These are phyloP conservation scores for Mucor sp. DNA, from an alignment of 371 early-diverging fungal genomes.

Conservation along the genomic window DNA sequence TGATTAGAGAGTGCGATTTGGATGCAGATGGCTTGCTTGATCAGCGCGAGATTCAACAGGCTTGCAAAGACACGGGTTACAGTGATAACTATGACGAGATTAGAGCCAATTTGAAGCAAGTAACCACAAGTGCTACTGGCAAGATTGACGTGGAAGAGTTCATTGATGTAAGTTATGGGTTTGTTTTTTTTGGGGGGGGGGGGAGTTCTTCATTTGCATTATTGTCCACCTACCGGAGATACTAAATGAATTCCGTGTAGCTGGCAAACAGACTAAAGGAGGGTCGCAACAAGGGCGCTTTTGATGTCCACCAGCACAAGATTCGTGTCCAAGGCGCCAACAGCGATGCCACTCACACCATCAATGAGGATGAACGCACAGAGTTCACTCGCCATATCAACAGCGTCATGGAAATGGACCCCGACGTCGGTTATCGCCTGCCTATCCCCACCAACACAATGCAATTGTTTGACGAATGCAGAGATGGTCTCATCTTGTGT, in stretches of 20 bases:
- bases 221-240: not conserved
- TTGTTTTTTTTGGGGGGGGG: not conserved
- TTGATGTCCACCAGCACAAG: slow-evolving; percentile 64
- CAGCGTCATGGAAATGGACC: slow-evolving; percentile 74
- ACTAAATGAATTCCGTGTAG: slow-evolving; percentile 20
- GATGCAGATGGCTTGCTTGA: slow-evolving; percentile 72
- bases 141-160: slow-evolving; percentile 79
- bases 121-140: slow-evolving; percentile 65
- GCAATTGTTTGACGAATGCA: slow-evolving; percentile 90
- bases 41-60: slow-evolving; percentile 64
- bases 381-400: slow-evolving; percentile 92
- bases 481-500: slow-evolving; percentile 88
- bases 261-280: slow-evolving; percentile 64
- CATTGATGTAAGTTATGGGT: slow-evolving; percentile 67
- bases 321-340: slow-evolving; percentile 82
- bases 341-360: slow-evolving; percentile 85
- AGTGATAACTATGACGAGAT: slow-evolving; percentile 72
- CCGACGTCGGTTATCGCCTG: slow-evolving; percentile 73
- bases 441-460: slow-evolving; percentile 87
- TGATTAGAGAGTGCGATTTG: slow-evolving; percentile 60
- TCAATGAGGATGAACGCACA: slow-evolving; percentile 94
- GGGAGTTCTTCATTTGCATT: not conserved
- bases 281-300: slow-evolving; percentile 51
- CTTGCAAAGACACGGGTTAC: slow-evolving; percentile 63
- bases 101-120: slow-evolving; percentile 64